Percentiles rank a stretch among this genome's conserved stretches.
phyloP scores from a whole-genome alignment of 2,329 filamentous ascomycete species.

The Aplosporella prunicola region DNA sequence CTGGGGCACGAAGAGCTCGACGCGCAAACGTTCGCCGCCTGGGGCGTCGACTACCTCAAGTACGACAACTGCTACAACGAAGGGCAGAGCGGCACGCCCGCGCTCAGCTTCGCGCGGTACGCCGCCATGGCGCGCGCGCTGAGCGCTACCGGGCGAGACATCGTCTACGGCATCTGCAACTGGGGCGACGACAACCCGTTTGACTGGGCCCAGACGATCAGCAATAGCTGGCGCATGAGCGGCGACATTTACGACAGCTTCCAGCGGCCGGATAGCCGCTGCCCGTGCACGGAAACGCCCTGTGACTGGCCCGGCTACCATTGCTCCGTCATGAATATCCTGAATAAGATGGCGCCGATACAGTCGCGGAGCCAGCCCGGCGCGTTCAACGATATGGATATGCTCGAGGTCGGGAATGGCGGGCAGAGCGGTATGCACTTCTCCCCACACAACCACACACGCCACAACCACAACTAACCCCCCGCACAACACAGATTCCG shows the following conservation, averaged over 20 bases:
- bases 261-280: constrained; percentile 33
- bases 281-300: constrained; percentile 33
- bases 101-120: constrained; percentile 39
- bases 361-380: constrained; percentile 33
- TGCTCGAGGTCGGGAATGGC: constrained; percentile 41
- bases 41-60: constrained; percentile 37
- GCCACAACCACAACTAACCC: background rate
- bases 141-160: constrained; percentile 36
- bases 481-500: constrained; percentile 27
- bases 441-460: background rate
- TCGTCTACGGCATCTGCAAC: constrained; percentile 41
- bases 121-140: constrained; percentile 40
- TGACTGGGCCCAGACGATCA: constrained; percentile 39
- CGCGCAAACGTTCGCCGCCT: constrained; percentile 42
- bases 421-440: constrained; percentile 17
- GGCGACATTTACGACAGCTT: constrained; percentile 41
- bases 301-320: constrained; percentile 39
- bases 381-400: constrained; percentile 41
- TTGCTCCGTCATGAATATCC: constrained; percentile 41
- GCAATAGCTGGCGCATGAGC: constrained; percentile 38
- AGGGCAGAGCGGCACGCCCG: constrained; percentile 40
- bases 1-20: constrained; percentile 45
- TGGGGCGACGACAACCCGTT: constrained; percentile 43
- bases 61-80: constrained; percentile 51
- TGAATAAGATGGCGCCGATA: constrained; percentile 39